These are phyloP conservation scores for Phytophthora multivora DNA, from an alignment of 352 stramenopile species.

Conservation along the genomic window DNA sequence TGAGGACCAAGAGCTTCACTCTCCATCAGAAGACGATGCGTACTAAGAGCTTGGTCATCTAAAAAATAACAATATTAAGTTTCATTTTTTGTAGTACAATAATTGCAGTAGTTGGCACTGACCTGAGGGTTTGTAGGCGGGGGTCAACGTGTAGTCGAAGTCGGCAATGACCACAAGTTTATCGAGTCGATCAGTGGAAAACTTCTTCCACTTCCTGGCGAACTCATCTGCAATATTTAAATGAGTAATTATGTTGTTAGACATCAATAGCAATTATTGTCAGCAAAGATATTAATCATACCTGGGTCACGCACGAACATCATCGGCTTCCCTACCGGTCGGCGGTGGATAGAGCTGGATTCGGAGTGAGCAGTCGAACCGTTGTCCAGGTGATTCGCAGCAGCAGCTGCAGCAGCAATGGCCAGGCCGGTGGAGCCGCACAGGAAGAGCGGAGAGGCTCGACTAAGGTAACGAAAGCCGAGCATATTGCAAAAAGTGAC, in stretches of 20 bases:
- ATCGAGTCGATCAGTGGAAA: constrained; percentile 63
- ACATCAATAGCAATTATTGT: background rate
- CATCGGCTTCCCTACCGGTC: constrained; percentile 33
- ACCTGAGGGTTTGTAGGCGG: constrained; percentile 62
- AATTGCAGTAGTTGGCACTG: constrained; percentile 1
- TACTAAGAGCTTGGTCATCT: constrained; percentile 57
- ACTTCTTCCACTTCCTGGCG: constrained; percentile 78
- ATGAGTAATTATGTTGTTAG: background rate
- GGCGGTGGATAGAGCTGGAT: constrained; percentile 11
- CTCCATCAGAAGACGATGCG: constrained; percentile 57
- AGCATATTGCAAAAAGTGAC: constrained; percentile 5
- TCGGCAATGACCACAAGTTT: constrained; percentile 83
- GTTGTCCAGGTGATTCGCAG: background rate
- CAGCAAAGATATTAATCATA: background rate
- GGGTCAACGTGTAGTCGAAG: constrained; percentile 85
- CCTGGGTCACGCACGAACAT: constrained; percentile 46
- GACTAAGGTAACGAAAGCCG: background rate
- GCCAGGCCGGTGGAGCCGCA: constrained; percentile 15
- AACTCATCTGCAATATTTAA: constrained; percentile 52
- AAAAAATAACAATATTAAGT: background rate
- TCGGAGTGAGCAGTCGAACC: background rate
- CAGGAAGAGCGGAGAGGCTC: constrained; percentile 9
- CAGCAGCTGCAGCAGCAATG: constrained; percentile 3
- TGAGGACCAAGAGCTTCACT: constrained; percentile 49
- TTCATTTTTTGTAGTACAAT: background rate